Conservation (phyloP, 192 early-diverging fungal genomes). For the Coemansia sp. region DNA sequence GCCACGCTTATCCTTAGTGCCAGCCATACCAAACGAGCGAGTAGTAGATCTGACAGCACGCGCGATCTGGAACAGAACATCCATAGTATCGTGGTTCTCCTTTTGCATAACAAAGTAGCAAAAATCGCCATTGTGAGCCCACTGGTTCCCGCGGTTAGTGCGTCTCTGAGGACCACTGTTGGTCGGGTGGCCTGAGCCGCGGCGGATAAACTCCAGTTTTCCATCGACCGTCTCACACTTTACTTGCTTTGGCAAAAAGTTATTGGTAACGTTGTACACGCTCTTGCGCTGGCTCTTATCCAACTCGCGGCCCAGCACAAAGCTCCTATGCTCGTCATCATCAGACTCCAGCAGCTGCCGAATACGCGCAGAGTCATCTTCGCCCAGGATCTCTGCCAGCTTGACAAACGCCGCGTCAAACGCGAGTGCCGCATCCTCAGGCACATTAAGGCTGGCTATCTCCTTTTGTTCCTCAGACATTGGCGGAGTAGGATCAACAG, state of each 20-base stretch:
- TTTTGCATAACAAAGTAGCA: constrained; percentile 89
- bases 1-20: constrained; percentile 93
- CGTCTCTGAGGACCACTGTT: background rate
- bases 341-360: constrained; percentile 24
- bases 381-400: constrained; percentile 35
- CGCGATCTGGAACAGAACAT: constrained; percentile 64
- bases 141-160: constrained; percentile 25
- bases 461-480: constrained; percentile 31
- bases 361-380: constrained; percentile 23
- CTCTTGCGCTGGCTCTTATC: constrained; percentile 40
- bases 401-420: constrained; percentile 33
- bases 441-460: constrained; percentile 34
- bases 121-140: constrained; percentile 72
- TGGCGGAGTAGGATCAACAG: constrained; percentile 33
- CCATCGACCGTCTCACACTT: constrained; percentile 49
- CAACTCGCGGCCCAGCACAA: constrained; percentile 35
- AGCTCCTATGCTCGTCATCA: constrained; percentile 16
- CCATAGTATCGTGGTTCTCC: constrained; percentile 92
- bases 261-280: constrained; percentile 58
- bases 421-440: constrained; percentile 29
- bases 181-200: background rate
- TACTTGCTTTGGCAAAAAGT: constrained; percentile 39
- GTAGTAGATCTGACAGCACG: constrained; percentile 15
- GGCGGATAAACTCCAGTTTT: constrained; percentile 37
- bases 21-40: constrained; percentile 79